Evolutionary conservation across 1,284 basidiomycete genomes (phyloP).

Genomic region (Naganishia sp.): DNA sequence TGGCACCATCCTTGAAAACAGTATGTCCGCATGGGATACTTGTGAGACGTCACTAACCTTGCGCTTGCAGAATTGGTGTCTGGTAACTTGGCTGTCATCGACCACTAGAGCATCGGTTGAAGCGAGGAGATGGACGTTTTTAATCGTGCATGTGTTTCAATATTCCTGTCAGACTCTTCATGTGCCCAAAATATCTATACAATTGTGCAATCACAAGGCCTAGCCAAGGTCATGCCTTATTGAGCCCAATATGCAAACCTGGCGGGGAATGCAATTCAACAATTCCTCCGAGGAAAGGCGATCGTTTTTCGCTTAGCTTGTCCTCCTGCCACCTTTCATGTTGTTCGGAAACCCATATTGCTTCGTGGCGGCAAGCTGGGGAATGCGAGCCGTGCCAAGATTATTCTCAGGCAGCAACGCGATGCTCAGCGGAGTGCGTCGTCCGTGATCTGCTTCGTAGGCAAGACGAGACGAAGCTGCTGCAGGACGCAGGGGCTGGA

Average conservation of each 20-base stretch:
- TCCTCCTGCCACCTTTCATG: too few relatives aligned
- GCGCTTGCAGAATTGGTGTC: slow-evolving; percentile 56
- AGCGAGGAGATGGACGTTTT: slow-evolving; percentile 16
- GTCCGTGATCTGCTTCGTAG: too few relatives aligned
- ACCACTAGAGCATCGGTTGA: slow-evolving; percentile 50
- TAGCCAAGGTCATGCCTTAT: neutral
- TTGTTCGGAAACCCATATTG: too few relatives aligned
- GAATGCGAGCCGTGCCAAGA: too few relatives aligned
- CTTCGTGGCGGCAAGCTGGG: neutral
- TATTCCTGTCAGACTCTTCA: slow-evolving; percentile 4
- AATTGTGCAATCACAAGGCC: neutral
- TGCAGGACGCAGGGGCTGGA: too few relatives aligned
- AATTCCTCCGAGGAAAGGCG: too few relatives aligned
- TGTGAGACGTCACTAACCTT: neutral
- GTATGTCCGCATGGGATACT: slow-evolving; percentile 52
- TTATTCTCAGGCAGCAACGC: too few relatives aligned
- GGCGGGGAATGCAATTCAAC: too few relatives aligned
- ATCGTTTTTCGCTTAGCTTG: too few relatives aligned
- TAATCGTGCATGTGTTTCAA: slow-evolving; percentile 1
- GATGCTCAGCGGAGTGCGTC: too few relatives aligned
- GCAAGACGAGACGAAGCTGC: too few relatives aligned
- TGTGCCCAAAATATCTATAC: neutral
- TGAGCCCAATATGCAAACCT: neutral
- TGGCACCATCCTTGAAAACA: slow-evolving; percentile 91
- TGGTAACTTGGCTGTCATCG: slow-evolving; percentile 62